Evolutionary conservation across 2,329 filamentous ascomycete species (phyloP), one percentile per base, ranked within the genome.

Genomic region (Ascochyta viciae-villosae): DNA sequence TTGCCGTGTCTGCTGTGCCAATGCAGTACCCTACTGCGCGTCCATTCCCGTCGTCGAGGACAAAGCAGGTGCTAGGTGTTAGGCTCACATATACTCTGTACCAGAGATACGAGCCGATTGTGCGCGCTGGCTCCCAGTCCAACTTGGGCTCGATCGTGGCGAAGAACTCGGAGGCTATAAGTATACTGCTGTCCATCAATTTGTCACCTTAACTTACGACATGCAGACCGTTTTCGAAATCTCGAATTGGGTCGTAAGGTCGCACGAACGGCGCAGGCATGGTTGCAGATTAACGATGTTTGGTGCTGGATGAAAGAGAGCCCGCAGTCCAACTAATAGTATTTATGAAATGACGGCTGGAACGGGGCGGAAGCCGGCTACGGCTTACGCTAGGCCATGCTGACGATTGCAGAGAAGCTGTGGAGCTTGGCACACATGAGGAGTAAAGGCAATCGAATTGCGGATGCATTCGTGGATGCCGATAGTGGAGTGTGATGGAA

Each of bases 11-110:
- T 4, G 66, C 48, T 0, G 74, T 67, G 10, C 74, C 75, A 41
- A 77, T 71, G 24, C 75, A 74, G 54, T 77, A 78, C n/a, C 75
- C 74, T 5, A 77, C 70, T 0, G 68, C 70, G 16, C 61, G 58
- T 1, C 72, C 74, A 15, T 55, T 45, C 27, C 70, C 71, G 48
- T 70, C 63, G 43, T 76, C 75, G 15, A 78, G 64, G 1, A 77
- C 69, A 53, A 75, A 72, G 52, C 73, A 75, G 19, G 70, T 72
- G 15, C 52, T 37, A 2, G 71, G 70, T 0, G 64, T 61, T 4
- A 75, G 62, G 46, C 50, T 35, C 42, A 73, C 54, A 57, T 76
- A 77, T 9, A 70, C 58, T 31, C 61, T 67, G 60, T 72, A 76
- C 69, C 69, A 74, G 10, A 73, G 57, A 47, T 71, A 63, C 5